Percentiles rank a stretch among this genome's conserved stretches.
phyloP scores from a whole-genome alignment of 805 yeast genomes.

The Candida ipomoeae region DNA sequence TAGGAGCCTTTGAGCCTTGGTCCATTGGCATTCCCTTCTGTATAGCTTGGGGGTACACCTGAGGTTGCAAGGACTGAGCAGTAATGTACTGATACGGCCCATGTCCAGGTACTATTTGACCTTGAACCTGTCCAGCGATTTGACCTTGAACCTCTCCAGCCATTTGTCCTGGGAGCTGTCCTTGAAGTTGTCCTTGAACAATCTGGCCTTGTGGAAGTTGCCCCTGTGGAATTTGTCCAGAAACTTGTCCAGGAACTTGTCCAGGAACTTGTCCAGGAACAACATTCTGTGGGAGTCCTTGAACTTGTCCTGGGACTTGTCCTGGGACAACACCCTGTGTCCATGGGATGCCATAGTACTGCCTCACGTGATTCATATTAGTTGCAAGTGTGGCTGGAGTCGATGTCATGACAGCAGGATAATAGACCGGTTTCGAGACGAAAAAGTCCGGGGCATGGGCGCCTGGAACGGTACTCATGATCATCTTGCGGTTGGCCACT shows the following conservation, averaged over 20 bases:
- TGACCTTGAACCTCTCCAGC: not conserved
- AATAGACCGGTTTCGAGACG: not conserved
- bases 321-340: not conserved
- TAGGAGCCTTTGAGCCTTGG: not conserved
- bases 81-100: not conserved
- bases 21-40: not conserved
- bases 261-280: not conserved
- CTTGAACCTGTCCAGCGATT: not conserved
- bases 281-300: too few relatives aligned
- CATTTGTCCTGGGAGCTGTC: not conserved
- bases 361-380: not conserved
- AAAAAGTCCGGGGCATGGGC: constrained; percentile 2
- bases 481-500: not conserved
- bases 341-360: not conserved
- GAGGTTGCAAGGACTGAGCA: not conserved
- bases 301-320: not conserved
- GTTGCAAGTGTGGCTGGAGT: not conserved
- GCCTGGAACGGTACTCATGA: constrained; percentile 1
- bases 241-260: not conserved
- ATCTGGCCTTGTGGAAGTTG: too few relatives aligned
- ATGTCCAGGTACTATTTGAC: not conserved
- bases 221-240: too few relatives aligned
- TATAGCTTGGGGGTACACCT: too few relatives aligned
- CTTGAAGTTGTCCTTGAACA: too few relatives aligned
- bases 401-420: not conserved